Conservation (phyloP, 2,329 filamentous ascomycete species). For the Penicillium sp. region DNA sequence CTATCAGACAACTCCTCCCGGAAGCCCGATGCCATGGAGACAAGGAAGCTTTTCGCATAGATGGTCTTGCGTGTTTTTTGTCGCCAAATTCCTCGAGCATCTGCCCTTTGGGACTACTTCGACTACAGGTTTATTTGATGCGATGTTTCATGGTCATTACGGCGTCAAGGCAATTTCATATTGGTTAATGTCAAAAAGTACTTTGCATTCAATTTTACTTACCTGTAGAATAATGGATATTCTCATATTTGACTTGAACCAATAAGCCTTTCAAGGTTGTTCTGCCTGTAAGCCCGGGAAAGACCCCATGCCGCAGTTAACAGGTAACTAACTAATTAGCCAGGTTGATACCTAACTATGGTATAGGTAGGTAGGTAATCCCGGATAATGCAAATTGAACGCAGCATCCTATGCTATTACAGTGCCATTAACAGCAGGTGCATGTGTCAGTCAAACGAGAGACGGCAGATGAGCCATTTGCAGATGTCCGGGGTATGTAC, state of each 20-base stretch:
- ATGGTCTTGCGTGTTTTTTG: slow-evolving; percentile 36
- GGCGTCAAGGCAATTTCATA: slow-evolving; percentile 33
- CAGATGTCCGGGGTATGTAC: not conserved
- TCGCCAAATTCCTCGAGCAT: slow-evolving; percentile 25
- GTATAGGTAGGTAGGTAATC: not conserved
- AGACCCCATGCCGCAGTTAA: not conserved
- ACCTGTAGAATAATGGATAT: not conserved
- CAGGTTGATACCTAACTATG: too few relatives aligned
- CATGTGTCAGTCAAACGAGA: not conserved
- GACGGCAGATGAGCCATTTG: not conserved
- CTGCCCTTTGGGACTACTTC: slow-evolving; percentile 24
- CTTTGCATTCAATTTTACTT: slow-evolving; percentile 3
- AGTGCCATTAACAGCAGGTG: not conserved
- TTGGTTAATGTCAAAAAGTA: slow-evolving; percentile 23
- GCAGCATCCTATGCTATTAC: not conserved
- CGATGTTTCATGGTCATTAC: slow-evolving; percentile 30
- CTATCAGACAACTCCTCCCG: slow-evolving; percentile 60
- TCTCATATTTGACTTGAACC: not conserved
- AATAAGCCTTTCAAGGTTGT: not conserved
- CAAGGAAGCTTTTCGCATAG: slow-evolving; percentile 62
- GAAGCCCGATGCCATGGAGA: slow-evolving; percentile 68
- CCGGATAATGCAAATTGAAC: not conserved
- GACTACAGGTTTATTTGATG: slow-evolving; percentile 35
- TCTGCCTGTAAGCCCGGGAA: not conserved
- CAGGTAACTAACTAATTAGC: not conserved